These are phyloP conservation scores for Sonneratia alba DNA, from an alignment of 345 rosid species.

Conservation along the genomic window DNA sequence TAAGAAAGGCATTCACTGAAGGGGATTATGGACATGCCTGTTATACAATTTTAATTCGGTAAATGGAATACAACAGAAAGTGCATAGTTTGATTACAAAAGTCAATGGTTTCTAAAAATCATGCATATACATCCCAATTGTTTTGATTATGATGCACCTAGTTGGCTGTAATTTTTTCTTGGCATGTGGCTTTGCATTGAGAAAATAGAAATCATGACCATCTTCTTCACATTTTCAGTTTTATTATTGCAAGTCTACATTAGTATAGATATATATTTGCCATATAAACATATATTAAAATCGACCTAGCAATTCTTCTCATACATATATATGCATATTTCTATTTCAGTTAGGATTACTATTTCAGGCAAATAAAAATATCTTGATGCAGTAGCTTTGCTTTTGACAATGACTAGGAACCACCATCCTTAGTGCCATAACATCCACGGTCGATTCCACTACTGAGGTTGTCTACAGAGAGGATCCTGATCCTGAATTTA, in stretches of 20 bases:
- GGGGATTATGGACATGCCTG: not conserved
- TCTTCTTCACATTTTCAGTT: not conserved
- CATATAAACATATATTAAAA: not conserved
- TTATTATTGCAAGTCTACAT: not conserved
- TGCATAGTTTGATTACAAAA: not conserved
- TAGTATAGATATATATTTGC: not conserved
- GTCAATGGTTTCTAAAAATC: not conserved
- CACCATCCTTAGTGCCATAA: constrained; percentile 70
- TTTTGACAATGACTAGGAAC: constrained; percentile 36
- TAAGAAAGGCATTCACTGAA: not conserved
- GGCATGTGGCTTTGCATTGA: not conserved
- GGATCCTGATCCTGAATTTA: constrained; percentile 53
- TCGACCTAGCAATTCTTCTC: not conserved
- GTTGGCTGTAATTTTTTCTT: not conserved
- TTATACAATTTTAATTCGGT: not conserved
- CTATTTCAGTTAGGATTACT: not conserved
- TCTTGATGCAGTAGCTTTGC: not conserved
- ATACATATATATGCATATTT: not conserved
- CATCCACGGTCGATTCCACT: constrained; percentile 53
- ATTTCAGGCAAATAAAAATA: not conserved
- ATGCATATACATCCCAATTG: not conserved
- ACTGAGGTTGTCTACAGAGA: constrained; percentile 56
- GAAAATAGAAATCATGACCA: not conserved
- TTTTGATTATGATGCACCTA: not conserved
- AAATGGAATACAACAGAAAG: not conserved